These are phyloP conservation scores for Saccharomyces eubayanus DNA, from an alignment of 805 yeast species.

Conservation along the genomic window DNA sequence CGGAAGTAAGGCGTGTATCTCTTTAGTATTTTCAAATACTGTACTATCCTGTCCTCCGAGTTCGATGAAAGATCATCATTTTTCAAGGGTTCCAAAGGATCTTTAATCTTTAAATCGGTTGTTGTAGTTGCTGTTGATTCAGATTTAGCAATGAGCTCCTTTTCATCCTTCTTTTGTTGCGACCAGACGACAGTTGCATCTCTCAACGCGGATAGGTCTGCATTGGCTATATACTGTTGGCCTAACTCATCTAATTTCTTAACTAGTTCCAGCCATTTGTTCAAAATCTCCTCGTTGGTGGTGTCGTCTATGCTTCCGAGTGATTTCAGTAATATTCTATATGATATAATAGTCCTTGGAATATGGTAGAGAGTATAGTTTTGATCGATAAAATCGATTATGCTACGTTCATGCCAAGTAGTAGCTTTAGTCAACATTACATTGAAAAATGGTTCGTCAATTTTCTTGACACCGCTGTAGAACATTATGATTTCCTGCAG, in stretches of 20 bases:
- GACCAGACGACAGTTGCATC: slow-evolving; percentile 48
- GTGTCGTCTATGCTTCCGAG: slow-evolving; percentile 48
- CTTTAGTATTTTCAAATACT: slow-evolving; percentile 44
- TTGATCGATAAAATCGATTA: slow-evolving; percentile 49
- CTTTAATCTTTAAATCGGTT: background rate
- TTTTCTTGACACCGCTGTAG: slow-evolving; percentile 44
- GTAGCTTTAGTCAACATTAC: slow-evolving; percentile 54
- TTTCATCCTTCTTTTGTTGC: slow-evolving; percentile 5
- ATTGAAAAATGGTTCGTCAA: slow-evolving; percentile 71
- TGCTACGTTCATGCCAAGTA: slow-evolving; percentile 52
- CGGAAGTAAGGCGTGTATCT: slow-evolving; percentile 36
- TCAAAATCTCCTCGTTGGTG: slow-evolving; percentile 42
- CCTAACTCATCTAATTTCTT: slow-evolving; percentile 41
- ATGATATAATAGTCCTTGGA: slow-evolving; percentile 53
- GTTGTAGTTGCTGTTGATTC: slow-evolving; percentile 10
- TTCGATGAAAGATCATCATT: background rate
- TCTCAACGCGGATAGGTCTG: slow-evolving; percentile 74
- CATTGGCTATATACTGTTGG: slow-evolving; percentile 57
- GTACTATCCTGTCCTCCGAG: slow-evolving; percentile 35
- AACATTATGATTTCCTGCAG: slow-evolving; percentile 45
- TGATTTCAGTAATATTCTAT: slow-evolving; percentile 61
- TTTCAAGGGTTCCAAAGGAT: background rate
- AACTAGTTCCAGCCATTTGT: slow-evolving; percentile 46
- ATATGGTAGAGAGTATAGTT: slow-evolving; percentile 48
- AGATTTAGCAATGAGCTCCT: background rate